A percentile compares a stretch with the other conserved stretches of the same genome.
Conservation (phyloP, 1,284 basidiomycete species). For the Leccinum angustisporum region DNA sequence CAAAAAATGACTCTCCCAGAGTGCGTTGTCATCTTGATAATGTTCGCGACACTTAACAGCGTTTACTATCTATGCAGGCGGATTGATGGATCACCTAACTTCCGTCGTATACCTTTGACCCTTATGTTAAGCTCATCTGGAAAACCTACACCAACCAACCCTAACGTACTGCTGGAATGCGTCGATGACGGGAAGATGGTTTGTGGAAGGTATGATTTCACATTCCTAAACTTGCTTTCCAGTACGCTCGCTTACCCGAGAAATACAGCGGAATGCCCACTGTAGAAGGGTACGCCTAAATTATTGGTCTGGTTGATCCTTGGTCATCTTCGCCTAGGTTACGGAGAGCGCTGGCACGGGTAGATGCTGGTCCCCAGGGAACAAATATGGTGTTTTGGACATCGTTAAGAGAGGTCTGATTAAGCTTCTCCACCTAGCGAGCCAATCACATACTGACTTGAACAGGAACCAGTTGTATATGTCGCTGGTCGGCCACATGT, state of each 20-base stretch:
- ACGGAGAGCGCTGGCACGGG: constrained; percentile 77
- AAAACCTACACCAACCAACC: constrained; percentile 33
- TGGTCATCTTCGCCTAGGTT: constrained; percentile 51
- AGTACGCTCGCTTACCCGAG: constrained; percentile 10
- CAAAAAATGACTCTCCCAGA: constrained; percentile 96
- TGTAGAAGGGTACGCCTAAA: constrained; percentile 65
- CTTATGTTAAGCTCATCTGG: constrained; percentile 43
- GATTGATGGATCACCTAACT: constrained; percentile 92
- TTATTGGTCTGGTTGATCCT: background rate
- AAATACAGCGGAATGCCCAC: constrained; percentile 81
- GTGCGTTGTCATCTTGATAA: constrained; percentile 44
- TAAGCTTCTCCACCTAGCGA: background rate
- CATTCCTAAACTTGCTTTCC: background rate
- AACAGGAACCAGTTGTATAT: constrained; percentile 91
- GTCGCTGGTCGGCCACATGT: constrained; percentile 91
- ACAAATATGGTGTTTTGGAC: constrained; percentile 84
- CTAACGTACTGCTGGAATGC: constrained; percentile 37
- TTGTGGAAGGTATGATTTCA: constrained; percentile 70
- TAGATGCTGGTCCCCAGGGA: constrained; percentile 77
- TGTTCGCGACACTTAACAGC: constrained; percentile 1
- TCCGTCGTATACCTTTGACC: constrained; percentile 75
- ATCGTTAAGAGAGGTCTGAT: constrained; percentile 76
- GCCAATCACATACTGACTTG: constrained; percentile 5
- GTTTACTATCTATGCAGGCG: constrained; percentile 49
- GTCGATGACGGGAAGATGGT: constrained; percentile 62